Percentiles rank a stretch among this genome's conserved stretches.
These are phyloP conservation scores for Rhypophila decipiens DNA, from an alignment of 495 filamentous ascomycete genomes.

Conservation along the genomic window DNA sequence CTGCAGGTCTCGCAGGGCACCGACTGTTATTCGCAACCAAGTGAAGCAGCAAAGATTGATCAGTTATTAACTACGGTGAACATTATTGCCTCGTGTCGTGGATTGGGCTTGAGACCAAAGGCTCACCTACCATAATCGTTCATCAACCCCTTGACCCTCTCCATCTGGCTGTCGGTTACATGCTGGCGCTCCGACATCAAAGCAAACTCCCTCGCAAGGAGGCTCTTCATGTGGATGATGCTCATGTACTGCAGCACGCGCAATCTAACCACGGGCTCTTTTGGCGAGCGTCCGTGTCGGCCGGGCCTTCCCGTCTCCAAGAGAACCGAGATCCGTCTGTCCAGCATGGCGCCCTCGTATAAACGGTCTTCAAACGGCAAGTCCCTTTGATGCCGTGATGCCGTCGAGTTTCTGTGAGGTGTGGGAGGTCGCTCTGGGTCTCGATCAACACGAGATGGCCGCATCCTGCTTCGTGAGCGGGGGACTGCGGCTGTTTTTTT, in stretches of 20 bases:
- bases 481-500: too few species aligned
- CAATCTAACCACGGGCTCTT: background rate
- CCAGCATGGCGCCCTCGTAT: background rate
- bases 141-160: background rate
- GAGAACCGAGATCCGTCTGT: background rate
- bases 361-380: background rate
- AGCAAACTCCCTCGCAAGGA: background rate
- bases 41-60: too few species aligned
- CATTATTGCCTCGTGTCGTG: too few species aligned
- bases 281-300: background rate
- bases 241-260: background rate
- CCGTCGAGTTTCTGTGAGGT: background rate
- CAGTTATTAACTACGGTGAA: too few species aligned
- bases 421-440: background rate
- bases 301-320: background rate
- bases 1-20: background rate
- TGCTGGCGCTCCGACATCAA: background rate
- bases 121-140: background rate
- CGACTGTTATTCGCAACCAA: background rate
- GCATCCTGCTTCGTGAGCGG: too few species aligned
- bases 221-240: background rate
- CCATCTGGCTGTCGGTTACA: background rate
- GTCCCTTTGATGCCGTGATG: background rate
- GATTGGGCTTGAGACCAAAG: background rate
- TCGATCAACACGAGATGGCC: background rate